Evolutionary conservation across 345 rosid genomes (phyloP).

Genomic region (Citrus sp.): DNA sequence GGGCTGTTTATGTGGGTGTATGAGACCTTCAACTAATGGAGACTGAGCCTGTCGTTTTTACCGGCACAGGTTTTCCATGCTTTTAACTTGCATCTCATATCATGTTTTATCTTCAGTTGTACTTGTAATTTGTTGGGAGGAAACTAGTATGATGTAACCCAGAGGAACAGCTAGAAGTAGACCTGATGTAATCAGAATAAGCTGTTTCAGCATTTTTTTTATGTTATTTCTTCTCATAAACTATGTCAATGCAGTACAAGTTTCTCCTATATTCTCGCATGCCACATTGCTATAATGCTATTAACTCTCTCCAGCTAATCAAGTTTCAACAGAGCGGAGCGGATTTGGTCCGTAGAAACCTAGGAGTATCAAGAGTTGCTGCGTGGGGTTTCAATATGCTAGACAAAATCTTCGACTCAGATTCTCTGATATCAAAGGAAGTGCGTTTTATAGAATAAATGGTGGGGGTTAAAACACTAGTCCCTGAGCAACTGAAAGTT

Average conservation of each 20-base stretch:
- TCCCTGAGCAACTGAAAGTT: no score
- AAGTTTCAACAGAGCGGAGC: not conserved
- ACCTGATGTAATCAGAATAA: constrained; percentile 27
- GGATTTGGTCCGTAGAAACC: not conserved
- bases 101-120: constrained; percentile 6
- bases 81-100: not conserved
- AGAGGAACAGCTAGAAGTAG: constrained; percentile 19
- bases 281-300: no score
- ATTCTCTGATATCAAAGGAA: no score
- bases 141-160: constrained; percentile 6
- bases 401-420: no score
- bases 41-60: constrained; percentile 28
- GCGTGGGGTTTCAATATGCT: no score
- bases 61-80: not conserved
- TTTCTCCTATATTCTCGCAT: not conserved
- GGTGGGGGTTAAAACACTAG: no score
- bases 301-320: not conserved
- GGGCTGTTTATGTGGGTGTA: constrained; percentile 67
- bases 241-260: constrained; percentile 4
- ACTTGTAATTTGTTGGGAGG: constrained; percentile 12
- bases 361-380: not conserved
- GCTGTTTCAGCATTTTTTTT: constrained; percentile 21
- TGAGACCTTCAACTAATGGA: constrained; percentile 49
- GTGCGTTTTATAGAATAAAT: no score
- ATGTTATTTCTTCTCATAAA: not conserved